A percentile compares a stretch with the other conserved stretches of the same genome.
These are phyloP conservation scores for Prunus kanzakura DNA, from an alignment of 306 rosid genomes.

Conservation along the genomic window DNA sequence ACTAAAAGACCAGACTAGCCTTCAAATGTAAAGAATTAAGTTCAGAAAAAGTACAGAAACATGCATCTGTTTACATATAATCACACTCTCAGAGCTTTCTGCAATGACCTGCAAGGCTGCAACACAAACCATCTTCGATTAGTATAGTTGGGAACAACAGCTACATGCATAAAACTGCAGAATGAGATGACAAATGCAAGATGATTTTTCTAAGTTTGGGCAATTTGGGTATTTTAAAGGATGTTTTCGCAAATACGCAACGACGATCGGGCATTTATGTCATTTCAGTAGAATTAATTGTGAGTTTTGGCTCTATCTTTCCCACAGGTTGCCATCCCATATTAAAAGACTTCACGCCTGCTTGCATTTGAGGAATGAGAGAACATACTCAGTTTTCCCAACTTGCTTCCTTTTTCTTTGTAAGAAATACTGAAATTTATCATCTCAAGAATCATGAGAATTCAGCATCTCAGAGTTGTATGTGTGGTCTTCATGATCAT, in stretches of 20 bases:
- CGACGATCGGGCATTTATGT: constrained; percentile 43
- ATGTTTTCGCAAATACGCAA: constrained; percentile 16
- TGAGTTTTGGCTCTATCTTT: constrained; percentile 45
- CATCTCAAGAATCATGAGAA: constrained; percentile 40
- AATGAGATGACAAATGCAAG: constrained; percentile 1
- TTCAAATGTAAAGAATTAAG: background rate
- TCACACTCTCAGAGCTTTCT: constrained; percentile 1
- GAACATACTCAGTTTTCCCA: constrained; percentile 25
- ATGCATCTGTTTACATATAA: background rate
- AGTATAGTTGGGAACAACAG: background rate
- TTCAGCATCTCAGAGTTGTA: constrained; percentile 42
- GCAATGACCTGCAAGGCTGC: background rate
- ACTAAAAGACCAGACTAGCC: constrained; percentile 37
- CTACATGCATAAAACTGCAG: background rate
- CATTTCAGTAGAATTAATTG: constrained; percentile 38
- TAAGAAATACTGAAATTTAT: constrained; percentile 10
- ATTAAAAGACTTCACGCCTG: constrained; percentile 31
- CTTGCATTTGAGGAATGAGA: constrained; percentile 20
- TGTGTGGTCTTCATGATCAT: constrained; percentile 45
- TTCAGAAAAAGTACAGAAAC: constrained; percentile 4
- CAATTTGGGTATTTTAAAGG: constrained; percentile 16
- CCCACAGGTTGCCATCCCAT: constrained; percentile 35
- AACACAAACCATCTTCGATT: background rate
- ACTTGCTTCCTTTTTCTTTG: constrained; percentile 19
- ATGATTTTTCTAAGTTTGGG: background rate